A percentile compares a stretch with the other conserved stretches of the same genome.
Conservation (phyloP, 805 yeast genomes). For the Teunomyces atbi region DNA sequence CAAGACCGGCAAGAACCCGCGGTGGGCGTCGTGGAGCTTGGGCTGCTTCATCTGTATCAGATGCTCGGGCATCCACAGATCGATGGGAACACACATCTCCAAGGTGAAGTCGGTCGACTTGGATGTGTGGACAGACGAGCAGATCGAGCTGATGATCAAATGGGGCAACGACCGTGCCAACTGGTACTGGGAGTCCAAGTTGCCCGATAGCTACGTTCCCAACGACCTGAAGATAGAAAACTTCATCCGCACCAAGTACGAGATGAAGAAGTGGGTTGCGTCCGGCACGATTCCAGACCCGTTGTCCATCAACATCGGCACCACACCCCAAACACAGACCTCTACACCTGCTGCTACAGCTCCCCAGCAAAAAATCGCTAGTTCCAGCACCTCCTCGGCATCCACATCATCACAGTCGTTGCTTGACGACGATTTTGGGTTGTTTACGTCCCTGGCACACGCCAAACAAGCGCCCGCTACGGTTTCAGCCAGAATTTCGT, state of each 20-base stretch:
- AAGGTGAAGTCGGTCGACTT: conserved; percentile 91
- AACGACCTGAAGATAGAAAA: conserved; percentile 82
- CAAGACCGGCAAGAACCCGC: conserved; percentile 82
- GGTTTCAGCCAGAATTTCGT: conserved; percentile 9
- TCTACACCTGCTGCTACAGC: background rate
- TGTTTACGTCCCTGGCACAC: conserved; percentile 29
- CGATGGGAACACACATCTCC: conserved; percentile 94
- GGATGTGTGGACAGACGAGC: conserved; percentile 96
- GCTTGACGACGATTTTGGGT: conserved; percentile 44
- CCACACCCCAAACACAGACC: background rate
- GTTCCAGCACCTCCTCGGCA: background rate
- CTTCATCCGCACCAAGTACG: conserved; percentile 91
- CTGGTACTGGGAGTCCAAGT: conserved; percentile 75
- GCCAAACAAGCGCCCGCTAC: conserved; percentile 2
- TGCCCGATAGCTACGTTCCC: conserved; percentile 71
- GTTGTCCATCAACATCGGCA: conserved; percentile 25
- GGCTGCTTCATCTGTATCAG: conserved; percentile 92
- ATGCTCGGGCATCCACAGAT: conserved; percentile 94
- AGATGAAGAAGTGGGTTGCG: conserved; percentile 80
- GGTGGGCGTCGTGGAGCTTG: conserved; percentile 97
- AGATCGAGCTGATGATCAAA: conserved; percentile 71
- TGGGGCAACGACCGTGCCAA: conserved; percentile 89
- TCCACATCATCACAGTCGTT: conserved; percentile 7
- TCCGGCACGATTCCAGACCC: conserved; percentile 63
- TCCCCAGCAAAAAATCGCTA: background rate